Conservation (phyloP, 2,329 filamentous ascomycete species). For the Ceratocystis harringtonii region DNA sequence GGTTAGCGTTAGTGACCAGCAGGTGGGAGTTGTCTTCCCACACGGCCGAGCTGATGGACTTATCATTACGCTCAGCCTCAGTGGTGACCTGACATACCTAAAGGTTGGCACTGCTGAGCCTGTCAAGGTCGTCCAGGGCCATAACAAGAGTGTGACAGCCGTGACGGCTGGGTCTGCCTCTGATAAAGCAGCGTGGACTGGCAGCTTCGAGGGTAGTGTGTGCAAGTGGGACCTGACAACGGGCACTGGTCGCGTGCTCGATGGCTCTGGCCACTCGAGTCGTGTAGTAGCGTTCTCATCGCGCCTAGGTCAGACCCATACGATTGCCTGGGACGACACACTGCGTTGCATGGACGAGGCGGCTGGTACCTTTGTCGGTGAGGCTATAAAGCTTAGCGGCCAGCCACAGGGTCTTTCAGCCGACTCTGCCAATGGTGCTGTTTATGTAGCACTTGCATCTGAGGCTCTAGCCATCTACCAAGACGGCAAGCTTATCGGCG, state of each 20-base stretch:
- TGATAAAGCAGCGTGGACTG: slow-evolving; percentile 53
- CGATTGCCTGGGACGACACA: slow-evolving; percentile 87
- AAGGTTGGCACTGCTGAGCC: slow-evolving; percentile 55
- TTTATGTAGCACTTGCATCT: slow-evolving; percentile 42
- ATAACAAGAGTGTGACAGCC: slow-evolving; percentile 82
- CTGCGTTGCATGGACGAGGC: slow-evolving; percentile 63
- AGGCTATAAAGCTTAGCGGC: slow-evolving; percentile 49
- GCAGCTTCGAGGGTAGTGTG: slow-evolving; percentile 80
- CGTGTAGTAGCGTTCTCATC: slow-evolving; percentile 65
- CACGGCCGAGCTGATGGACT: slow-evolving; percentile 67
- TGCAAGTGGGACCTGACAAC: slow-evolving; percentile 66
- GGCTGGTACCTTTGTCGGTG: slow-evolving; percentile 59
- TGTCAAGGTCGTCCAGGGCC: slow-evolving; percentile 61
- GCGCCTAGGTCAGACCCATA: slow-evolving; percentile 53
- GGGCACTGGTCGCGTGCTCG: slow-evolving; percentile 54
- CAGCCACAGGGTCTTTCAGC: slow-evolving; percentile 66
- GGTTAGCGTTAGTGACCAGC: slow-evolving; percentile 65
- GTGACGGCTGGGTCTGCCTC: slow-evolving; percentile 29
- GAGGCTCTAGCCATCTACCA: slow-evolving; percentile 38
- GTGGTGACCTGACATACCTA: slow-evolving; percentile 82
- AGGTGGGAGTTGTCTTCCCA: slow-evolving; percentile 88
- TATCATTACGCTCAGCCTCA: slow-evolving; percentile 77
- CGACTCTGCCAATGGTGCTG: slow-evolving; percentile 33
- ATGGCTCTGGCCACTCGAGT: slow-evolving; percentile 72
- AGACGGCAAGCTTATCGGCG: slow-evolving; percentile 45